Evolutionary conservation across 2,329 filamentous ascomycete genomes (phyloP), one percentile per base, ranked within the genome.

Genomic region (Paraphaeosphaeria minitans): DNA sequence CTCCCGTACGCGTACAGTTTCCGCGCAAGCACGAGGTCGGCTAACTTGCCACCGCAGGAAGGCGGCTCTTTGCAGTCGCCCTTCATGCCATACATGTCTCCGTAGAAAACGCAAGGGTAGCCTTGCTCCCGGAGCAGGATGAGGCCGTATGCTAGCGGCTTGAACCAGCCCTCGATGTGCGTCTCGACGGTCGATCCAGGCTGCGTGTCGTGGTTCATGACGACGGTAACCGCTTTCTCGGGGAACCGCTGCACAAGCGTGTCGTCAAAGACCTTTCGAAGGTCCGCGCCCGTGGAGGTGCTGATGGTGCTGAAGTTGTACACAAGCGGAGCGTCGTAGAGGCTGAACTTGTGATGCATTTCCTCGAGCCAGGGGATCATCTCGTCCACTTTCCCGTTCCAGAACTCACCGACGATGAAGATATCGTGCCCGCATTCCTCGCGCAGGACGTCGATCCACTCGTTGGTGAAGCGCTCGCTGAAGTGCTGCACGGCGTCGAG

Each of bases 401-500:
- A 91, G 71, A 88, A 90, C 68, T 92, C 89, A 10, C 87, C 89
- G 1, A 92, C 84, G 16, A 90, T 77, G 68, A 90, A 88, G 74
- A 87, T 86, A 13, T 80, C 75, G 2, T 66, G 46, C 4, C 83
- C 83, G 79, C 78, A 67, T 84, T 75, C 56, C 21, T 72, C 64
- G 39, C 73, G 84, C 58, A 90, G 75, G 47, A 83, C 78, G 6
- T 79, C 77, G 52, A 91, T 83, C 75, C 90, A 90, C n/a, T 86
- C 81, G 43, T 81, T 82, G 33, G 88, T 82, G 68, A 92, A 92
- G n/a, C 81, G 79, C 58, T 84, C 83, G 29, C 85, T 88, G 74
- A 88, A 90, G 75, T 92, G 89, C 75, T 91, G 89, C 31, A 88
- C 86, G 13, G 89, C 89, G 71, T 92, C 89, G 52, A 92, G 83